Evolutionary conservation across 345 rosid species (phyloP).

Genomic region (Eucalyptus cloeziana): DNA sequence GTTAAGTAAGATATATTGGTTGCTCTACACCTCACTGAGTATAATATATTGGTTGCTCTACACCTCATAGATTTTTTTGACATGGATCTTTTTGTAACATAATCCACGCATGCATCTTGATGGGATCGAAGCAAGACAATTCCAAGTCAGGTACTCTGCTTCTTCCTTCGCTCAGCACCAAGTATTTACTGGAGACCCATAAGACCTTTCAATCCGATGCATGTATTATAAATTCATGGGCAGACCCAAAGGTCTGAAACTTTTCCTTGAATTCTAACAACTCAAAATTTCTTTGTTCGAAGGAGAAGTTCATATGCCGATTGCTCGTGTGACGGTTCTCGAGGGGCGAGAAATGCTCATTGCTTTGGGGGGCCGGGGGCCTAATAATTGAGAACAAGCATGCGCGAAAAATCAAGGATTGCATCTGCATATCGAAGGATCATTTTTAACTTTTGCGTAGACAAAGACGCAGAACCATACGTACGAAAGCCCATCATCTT

Average conservation of each 20-base stretch:
- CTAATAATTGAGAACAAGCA: neutral
- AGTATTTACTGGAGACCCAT: neutral
- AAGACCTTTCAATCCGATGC: neutral
- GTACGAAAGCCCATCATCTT: neutral
- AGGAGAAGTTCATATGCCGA: neutral
- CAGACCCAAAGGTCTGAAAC: neutral
- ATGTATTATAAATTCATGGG: neutral
- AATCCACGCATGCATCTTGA: neutral
- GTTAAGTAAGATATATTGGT: neutral
- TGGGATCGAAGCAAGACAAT: neutral
- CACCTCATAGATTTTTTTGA: neutral
- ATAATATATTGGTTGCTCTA: rapidly evolving
- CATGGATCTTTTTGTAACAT: neutral
- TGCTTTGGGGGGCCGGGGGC: neutral
- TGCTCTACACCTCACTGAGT: neutral
- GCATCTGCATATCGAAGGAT: neutral
- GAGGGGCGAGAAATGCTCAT: neutral
- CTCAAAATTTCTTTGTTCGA: no score
- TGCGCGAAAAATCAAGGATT: neutral
- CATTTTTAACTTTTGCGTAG: neutral
- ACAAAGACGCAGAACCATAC: neutral
- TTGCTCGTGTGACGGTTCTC: neutral
- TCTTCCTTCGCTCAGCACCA: neutral
- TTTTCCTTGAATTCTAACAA: neutral
- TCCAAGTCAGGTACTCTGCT: neutral